Evolutionary conservation across 495 filamentous ascomycete genomes (phyloP).

Genomic region (Evernia prunastri): DNA sequence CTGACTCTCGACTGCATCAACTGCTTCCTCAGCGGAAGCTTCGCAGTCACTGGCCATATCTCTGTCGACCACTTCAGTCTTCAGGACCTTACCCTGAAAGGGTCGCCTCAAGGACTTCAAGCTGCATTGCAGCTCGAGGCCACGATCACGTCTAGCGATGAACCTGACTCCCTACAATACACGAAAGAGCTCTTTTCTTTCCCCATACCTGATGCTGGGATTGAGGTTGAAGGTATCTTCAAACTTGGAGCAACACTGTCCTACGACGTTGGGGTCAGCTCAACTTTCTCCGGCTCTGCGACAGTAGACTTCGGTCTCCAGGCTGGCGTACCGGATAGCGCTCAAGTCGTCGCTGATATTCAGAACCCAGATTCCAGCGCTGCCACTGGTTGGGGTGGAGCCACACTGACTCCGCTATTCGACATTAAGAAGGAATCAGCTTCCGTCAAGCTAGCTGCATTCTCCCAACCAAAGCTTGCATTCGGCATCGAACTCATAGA

Average conservation of each 20-base stretch:
- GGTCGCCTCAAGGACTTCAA: slow-evolving; percentile 26
- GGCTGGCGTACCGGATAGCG: slow-evolving; percentile 29
- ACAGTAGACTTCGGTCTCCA: slow-evolving; percentile 31
- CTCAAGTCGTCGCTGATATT: slow-evolving; percentile 26
- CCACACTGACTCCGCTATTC: slow-evolving; percentile 26
- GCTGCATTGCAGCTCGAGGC: slow-evolving; percentile 32
- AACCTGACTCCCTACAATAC: slow-evolving; percentile 16
- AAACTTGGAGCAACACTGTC: slow-evolving; percentile 30
- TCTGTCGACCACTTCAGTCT: slow-evolving; percentile 30
- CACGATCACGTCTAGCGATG: slow-evolving; percentile 18
- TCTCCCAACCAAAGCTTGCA: slow-evolving; percentile 32
- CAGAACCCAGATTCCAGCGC: slow-evolving; percentile 24
- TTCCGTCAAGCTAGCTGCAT: slow-evolving; percentile 24
- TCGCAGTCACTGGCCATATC: slow-evolving; percentile 30
- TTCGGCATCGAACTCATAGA: slow-evolving; percentile 29
- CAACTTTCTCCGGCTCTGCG: slow-evolving; percentile 25
- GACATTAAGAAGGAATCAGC: slow-evolving; percentile 25
- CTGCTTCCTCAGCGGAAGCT: slow-evolving; percentile 31
- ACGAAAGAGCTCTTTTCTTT: slow-evolving; percentile 28
- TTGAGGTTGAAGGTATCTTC: slow-evolving; percentile 30
- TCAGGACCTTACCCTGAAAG: slow-evolving; percentile 25
- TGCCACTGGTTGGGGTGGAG: slow-evolving; percentile 29
- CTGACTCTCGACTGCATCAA: slow-evolving; percentile 30
- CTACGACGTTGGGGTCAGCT: slow-evolving; percentile 28
- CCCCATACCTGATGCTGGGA: slow-evolving; percentile 30